Percentiles rank a stretch among this genome's conserved stretches.
These are phyloP conservation scores for Excoecaria cochinchinensis DNA, from an alignment of 345 rosid genomes.

Conservation along the genomic window DNA sequence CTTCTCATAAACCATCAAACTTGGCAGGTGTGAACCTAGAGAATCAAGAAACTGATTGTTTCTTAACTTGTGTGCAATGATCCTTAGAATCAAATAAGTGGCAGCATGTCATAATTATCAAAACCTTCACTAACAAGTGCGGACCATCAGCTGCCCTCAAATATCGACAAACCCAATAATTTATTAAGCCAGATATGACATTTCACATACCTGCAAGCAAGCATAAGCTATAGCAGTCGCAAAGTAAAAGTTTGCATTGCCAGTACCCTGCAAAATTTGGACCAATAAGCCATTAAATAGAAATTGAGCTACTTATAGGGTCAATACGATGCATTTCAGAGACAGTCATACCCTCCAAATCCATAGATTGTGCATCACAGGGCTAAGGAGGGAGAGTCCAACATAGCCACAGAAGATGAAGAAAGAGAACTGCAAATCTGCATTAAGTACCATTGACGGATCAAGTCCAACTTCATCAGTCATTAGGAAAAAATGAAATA, in stretches of 20 bases:
- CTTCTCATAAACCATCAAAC: background rate
- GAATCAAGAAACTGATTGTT: background rate
- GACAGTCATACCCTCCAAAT: conserved; percentile 81
- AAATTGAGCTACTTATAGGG: background rate
- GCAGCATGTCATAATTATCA: background rate
- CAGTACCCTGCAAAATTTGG: conserved; percentile 72
- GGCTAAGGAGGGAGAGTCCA: conserved; percentile 89
- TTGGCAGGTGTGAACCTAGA: background rate
- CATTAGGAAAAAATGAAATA: background rate
- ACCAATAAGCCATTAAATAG: conserved; percentile 12
- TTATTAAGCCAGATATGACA: background rate
- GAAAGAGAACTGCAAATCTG: conserved; percentile 88
- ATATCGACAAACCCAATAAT: background rate
- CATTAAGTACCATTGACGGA: conserved; percentile 13
- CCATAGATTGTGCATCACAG: conserved; percentile 98
- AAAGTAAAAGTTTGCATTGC: conserved; percentile 94
- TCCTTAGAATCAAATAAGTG: background rate
- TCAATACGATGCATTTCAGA: conserved; percentile 1
- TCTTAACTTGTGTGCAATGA: background rate
- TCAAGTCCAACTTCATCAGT: conserved; percentile 14
- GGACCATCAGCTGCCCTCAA: background rate
- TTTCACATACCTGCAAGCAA: conserved; percentile 74
- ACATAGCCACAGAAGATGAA: conserved; percentile 89
- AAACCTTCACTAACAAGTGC: background rate
- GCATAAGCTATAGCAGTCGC: conserved; percentile 90